Percentiles rank a stretch among this genome's conserved stretches.
Conservation (phyloP, 2,329 filamentous ascomycete species). For the Colletotrichum tropicale region DNA sequence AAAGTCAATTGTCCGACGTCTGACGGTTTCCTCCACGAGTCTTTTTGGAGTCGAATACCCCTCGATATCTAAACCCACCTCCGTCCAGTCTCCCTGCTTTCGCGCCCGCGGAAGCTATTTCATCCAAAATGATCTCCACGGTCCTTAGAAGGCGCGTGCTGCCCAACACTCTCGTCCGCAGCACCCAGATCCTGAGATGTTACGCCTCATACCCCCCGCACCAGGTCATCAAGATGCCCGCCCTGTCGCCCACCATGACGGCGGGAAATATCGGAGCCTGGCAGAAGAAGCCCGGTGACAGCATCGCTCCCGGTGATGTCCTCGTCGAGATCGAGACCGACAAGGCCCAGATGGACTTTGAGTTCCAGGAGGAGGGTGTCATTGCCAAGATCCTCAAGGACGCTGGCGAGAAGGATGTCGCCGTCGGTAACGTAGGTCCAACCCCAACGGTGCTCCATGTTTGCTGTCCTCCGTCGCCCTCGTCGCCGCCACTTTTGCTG, state of each 20-base stretch:
- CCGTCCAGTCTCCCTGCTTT: constrained; percentile 10
- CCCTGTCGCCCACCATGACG: constrained; percentile 97
- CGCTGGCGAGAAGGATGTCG: constrained; percentile 89
- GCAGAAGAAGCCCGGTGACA: constrained; percentile 96
- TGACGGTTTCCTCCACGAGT: constrained; percentile 1
- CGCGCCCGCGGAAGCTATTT: constrained; percentile 12
- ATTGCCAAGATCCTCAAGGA: constrained; percentile 95
- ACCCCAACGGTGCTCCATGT: neutral
- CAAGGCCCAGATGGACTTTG: constrained; percentile 99
- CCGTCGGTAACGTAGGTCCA: constrained; percentile 87
- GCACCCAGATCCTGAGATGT: constrained; percentile 63
- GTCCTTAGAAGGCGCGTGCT: constrained; percentile 68
- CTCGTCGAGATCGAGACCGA: constrained; percentile 99
- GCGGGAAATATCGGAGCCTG: constrained; percentile 94
- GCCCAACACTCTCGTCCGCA: constrained; percentile 55
- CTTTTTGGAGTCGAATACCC: neutral
- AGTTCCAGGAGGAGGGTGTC: constrained; percentile 97
- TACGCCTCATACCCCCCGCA: constrained; percentile 91
- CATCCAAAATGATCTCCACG: constrained; percentile 63
- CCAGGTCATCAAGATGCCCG: constrained; percentile 96
- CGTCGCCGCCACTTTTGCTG: neutral
- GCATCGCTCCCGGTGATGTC: constrained; percentile 88
- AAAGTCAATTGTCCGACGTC: constrained; percentile 18
- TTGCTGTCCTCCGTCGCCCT: neutral
- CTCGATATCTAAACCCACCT: neutral